Base-by-base conservation (phyloP, 2,329 filamentous ascomycete species). In the Trichoderma koningii region DNA sequence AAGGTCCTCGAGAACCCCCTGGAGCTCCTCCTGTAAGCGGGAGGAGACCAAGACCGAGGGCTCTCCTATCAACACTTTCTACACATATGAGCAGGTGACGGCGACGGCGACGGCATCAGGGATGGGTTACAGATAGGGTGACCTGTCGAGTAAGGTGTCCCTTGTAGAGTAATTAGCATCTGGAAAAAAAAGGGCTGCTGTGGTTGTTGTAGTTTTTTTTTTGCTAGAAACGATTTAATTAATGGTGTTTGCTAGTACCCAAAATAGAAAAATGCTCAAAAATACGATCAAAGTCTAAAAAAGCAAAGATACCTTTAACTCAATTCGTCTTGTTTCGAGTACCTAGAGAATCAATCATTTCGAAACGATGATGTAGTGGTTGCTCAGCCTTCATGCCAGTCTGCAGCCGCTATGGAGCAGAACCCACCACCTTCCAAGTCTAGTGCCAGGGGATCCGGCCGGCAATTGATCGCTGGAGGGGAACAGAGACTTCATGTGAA, bases 1-100 rank as follows among this genome's bases (percentile, higher is more conserved):
- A 94, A 93, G 86, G 91, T 93, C 61, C 83, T 99, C 67, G 95
- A 99, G 88, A 97, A 97, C 86, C 95, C 95, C 71, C 85, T 99
- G 72, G 91, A 96, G 83, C 85, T 99, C 72, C 84, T 99, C 78
- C 85, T 99, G 80, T 99, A 89, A 83, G 67, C 28, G 41, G 21
- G 30, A 55, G 10, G 47, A 41, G 47, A 26, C 21, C 3, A 23
- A 10, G n/a, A 44, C 44, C n/a, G 63, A 59, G 44, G 30, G 26
- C 23, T n/a, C 17, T 48, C 15, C 34, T 23, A 53, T n/a, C 26
- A n/a, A 47, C 53, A 44, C 42, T 61, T 52, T 55, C 23, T 23
- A 34, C 28, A 52, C 34, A 30, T 52, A n/a, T 41, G 30, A 55
- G 48, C 41, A 45, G 45, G 60, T 23, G 50, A 19, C 51, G 21